Evolutionary conservation across 164 flowering plant genomes (phyloP).

Genomic region (Nelumbo lutea): DNA sequence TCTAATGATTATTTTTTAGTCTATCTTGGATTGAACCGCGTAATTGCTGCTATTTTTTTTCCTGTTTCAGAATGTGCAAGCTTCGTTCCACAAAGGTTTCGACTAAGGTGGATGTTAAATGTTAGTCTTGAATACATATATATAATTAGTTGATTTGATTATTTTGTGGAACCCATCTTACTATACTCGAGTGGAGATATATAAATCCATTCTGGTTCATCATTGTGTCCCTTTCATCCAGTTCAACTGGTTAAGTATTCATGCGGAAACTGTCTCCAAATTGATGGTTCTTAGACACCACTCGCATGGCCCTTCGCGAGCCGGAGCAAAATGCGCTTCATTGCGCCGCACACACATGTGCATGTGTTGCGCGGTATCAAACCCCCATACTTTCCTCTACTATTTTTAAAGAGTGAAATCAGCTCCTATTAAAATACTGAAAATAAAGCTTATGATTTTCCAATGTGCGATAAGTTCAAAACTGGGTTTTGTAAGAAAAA

Average conservation of each 20-base stretch:
- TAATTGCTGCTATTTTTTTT: background rate
- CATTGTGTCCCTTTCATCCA: constrained; percentile 7
- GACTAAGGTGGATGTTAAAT: background rate
- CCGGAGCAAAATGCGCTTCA: no score
- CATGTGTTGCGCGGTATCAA: no score
- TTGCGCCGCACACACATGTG: background rate
- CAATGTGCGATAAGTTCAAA: no score
- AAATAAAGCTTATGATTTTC: no score
- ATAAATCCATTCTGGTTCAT: constrained; percentile 4
- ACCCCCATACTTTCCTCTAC: no score
- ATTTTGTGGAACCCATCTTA: constrained; percentile 10
- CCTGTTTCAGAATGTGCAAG: background rate
- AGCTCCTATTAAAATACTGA: no score
- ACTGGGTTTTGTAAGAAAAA: no score
- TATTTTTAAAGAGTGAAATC: no score
- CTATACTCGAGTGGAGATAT: background rate
- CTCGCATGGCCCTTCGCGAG: no score
- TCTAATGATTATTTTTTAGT: constrained; percentile 11
- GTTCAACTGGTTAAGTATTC: background rate
- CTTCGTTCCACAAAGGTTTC: constrained; percentile 9
- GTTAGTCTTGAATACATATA: constrained; percentile 4
- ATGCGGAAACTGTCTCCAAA: constrained; percentile 2
- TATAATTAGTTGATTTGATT: constrained; percentile 1
- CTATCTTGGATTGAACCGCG: constrained; percentile 2
- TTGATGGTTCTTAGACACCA: constrained; percentile 7